phyloP scores from a whole-genome alignment of 352 stramenopile genomes.

The Hyaloperonospora arabidopsidis region DNA sequence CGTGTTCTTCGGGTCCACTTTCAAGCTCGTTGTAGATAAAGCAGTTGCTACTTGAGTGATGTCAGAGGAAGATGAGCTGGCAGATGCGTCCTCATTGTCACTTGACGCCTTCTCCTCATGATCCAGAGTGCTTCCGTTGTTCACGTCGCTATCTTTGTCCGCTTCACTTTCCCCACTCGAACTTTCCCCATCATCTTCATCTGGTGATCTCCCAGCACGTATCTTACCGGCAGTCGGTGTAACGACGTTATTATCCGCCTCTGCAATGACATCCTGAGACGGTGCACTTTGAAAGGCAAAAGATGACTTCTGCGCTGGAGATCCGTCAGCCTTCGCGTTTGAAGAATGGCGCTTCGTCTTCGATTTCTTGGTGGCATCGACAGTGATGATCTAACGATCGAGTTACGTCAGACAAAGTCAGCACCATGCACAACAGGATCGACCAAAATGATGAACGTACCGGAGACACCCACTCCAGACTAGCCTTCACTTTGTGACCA shows the following conservation, averaged over 20 bases:
- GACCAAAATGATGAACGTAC: constrained; percentile 19
- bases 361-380: constrained; percentile 12
- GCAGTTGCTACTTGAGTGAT: constrained; percentile 12
- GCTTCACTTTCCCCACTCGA: constrained; percentile 8
- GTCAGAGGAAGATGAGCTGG: constrained; percentile 5
- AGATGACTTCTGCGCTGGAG: constrained; percentile 7
- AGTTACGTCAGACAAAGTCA: neutral
- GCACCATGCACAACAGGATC: neutral
- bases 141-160: constrained; percentile 19
- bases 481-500: constrained; percentile 49
- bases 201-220: constrained; percentile 1
- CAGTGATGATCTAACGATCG: constrained; percentile 29
- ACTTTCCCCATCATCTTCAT: constrained; percentile 15
- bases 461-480: constrained; percentile 58
- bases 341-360: neutral
- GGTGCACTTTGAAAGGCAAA: constrained; percentile 8
- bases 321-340: neutral
- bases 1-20: constrained; percentile 10
- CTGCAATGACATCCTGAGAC: constrained; percentile 11
- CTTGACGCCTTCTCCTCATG: constrained; percentile 18
- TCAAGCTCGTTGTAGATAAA: constrained; percentile 22
- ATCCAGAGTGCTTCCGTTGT: constrained; percentile 22
- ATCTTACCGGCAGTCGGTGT: constrained; percentile 2
- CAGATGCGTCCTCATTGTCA: constrained; percentile 1
- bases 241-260: constrained; percentile 14